A percentile compares a stretch with the other conserved stretches of the same genome.
Evolutionary conservation across 768 basidiomycete genomes (phyloP).

Genomic region (Lyophyllum decastes): DNA sequence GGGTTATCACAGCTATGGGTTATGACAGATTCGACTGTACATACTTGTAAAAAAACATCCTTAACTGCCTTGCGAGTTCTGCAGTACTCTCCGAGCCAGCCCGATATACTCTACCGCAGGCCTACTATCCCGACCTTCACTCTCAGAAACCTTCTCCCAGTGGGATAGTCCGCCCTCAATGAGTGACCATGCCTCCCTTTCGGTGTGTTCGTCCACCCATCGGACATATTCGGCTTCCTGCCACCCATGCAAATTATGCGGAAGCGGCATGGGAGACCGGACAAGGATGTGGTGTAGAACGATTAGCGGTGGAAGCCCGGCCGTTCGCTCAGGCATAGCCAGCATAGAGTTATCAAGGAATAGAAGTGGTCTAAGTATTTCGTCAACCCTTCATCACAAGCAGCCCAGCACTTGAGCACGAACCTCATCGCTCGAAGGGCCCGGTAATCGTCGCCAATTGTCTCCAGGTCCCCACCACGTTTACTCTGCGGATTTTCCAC

Average conservation of each 20-base stretch:
- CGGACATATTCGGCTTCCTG: slow-evolving; percentile 94
- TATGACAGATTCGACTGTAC: neutral
- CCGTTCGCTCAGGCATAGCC: slow-evolving; percentile 63
- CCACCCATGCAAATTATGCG: slow-evolving; percentile 91
- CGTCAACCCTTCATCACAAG: slow-evolving; percentile 1
- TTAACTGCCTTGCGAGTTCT: slow-evolving; percentile 28
- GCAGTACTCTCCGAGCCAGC: slow-evolving; percentile 69
- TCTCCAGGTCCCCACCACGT: slow-evolving; percentile 68
- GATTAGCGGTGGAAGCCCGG: slow-evolving; percentile 81
- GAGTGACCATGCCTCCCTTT: slow-evolving; percentile 77
- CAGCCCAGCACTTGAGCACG: slow-evolving; percentile 20
- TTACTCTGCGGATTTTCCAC: slow-evolving; percentile 56
- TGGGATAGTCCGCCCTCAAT: slow-evolving; percentile 77
- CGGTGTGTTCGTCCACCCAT: slow-evolving; percentile 91
- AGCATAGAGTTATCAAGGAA: slow-evolving; percentile 84
- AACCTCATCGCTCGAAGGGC: slow-evolving; percentile 86
- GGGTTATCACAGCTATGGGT: slow-evolving; percentile 13
- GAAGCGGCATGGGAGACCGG: slow-evolving; percentile 81
- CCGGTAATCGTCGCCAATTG: slow-evolving; percentile 85
- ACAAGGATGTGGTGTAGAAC: slow-evolving; percentile 93
- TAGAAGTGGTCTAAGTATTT: slow-evolving; percentile 67
- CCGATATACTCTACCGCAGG: slow-evolving; percentile 61
- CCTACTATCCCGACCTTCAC: slow-evolving; percentile 46
- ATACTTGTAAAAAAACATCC: too few relatives aligned
- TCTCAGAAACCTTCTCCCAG: slow-evolving; percentile 75